phyloP scores from a whole-genome alignment of 768 basidiomycete species.

The Podaxis rugospora region DNA sequence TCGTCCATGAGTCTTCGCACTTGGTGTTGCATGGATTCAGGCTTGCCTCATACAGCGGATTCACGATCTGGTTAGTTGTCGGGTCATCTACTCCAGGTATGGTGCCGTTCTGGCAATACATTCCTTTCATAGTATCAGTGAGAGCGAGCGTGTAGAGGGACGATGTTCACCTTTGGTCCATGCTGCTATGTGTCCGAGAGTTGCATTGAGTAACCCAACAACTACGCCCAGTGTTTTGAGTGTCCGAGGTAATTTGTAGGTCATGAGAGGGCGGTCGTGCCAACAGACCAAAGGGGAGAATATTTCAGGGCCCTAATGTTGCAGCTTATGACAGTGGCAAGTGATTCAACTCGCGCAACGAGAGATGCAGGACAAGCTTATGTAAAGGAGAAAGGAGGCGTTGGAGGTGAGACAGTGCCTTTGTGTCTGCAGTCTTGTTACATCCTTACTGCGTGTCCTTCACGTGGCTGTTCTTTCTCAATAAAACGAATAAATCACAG shows the following conservation, averaged over 20 bases:
- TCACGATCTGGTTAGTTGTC: conserved; percentile 26
- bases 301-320: neutral
- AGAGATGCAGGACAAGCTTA: neutral
- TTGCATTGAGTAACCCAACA: neutral
- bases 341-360: neutral
- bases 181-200: neutral
- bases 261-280: neutral
- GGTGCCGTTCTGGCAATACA: conserved; percentile 34
- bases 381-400: neutral
- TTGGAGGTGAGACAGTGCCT: neutral
- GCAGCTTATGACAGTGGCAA: too few species aligned
- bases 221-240: neutral
- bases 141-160: neutral
- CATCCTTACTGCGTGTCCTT: neutral
- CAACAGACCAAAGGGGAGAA: neutral
- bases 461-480: neutral
- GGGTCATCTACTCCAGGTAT: conserved; percentile 22
- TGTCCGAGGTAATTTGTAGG: neutral
- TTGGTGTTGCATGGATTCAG: neutral
- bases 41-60: conserved; percentile 30
- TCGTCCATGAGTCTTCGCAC: neutral
- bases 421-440: neutral
- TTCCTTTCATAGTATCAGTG: conserved; percentile 16
- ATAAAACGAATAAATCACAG: neutral
- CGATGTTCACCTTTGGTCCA: neutral